Percentiles rank a stretch among this genome's conserved stretches.
Conservation (phyloP, 371 early-diverging fungal species). For the Umbelopsis sp. region DNA sequence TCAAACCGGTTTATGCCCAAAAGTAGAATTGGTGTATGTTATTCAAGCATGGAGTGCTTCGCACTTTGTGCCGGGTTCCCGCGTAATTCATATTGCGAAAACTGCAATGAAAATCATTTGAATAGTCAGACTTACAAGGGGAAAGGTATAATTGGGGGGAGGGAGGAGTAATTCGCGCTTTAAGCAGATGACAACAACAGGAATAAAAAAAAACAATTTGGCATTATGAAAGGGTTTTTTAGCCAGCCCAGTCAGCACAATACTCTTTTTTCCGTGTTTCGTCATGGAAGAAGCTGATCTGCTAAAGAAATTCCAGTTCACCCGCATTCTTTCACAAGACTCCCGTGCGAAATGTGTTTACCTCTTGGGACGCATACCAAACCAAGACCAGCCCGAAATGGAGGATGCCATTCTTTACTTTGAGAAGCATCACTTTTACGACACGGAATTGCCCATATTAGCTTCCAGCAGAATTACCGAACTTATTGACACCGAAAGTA, state of each 20-base stretch:
- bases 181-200: too few species aligned
- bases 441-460: slow-evolving; percentile 34
- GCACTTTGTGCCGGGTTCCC: neutral
- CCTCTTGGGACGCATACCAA: slow-evolving; percentile 36
- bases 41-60: neutral
- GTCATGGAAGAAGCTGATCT: slow-evolving; percentile 22
- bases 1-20: slow-evolving; percentile 1
- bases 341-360: slow-evolving; percentile 41
- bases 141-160: neutral
- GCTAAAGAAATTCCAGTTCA: slow-evolving; percentile 36
- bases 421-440: slow-evolving; percentile 59
- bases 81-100: slow-evolving; percentile 8
- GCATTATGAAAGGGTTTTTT: neutral
- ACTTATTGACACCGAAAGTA: slow-evolving; percentile 42
- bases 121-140: too few species aligned
- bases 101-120: slow-evolving; percentile 5
- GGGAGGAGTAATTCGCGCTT: too few species aligned
- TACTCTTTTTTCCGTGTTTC: neutral
- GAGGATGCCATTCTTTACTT: slow-evolving; percentile 41
- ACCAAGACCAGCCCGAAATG: slow-evolving; percentile 11
- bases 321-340: slow-evolving; percentile 43
- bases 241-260: neutral
- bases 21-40: neutral
- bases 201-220: neutral
- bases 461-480: slow-evolving; percentile 33